A percentile compares a stretch with the other conserved stretches of the same genome.
phyloP scores from a whole-genome alignment of 176 grass and related monocot species.

The Phoenix dactylifera region DNA sequence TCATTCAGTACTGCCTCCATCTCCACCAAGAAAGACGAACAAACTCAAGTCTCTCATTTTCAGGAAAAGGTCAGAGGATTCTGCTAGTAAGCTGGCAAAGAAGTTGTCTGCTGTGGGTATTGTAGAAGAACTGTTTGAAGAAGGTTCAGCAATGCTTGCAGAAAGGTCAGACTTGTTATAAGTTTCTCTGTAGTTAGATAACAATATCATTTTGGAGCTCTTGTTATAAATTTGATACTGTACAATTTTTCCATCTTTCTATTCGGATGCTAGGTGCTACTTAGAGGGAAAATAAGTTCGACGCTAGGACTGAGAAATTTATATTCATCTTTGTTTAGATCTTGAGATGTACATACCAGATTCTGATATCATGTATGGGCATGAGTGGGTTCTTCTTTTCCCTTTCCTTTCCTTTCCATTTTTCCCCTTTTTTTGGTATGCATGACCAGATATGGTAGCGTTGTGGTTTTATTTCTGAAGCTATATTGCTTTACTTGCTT shows the following conservation, averaged over 20 bases:
- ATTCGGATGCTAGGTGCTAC: background rate
- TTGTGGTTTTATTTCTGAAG: no score
- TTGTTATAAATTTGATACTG: background rate
- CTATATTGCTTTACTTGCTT: no score
- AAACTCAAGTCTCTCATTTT: conserved; percentile 72
- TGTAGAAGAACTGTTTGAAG: conserved; percentile 87
- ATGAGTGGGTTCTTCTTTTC: background rate
- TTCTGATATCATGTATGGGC: background rate
- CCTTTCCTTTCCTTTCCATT: background rate
- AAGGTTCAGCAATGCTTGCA: conserved; percentile 92
- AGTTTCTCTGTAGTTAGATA: no score
- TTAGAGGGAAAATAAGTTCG: background rate
- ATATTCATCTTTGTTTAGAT: background rate
- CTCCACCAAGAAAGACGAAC: conserved; percentile 73
- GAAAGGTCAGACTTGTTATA: conserved; percentile 46
- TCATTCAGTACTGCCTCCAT: conserved; percentile 44
- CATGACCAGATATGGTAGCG: no score
- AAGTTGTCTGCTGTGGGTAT: conserved; percentile 54
- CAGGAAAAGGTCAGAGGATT: conserved; percentile 55
- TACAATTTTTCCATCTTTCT: background rate
- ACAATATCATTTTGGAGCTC: no score
- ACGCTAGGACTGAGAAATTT: background rate
- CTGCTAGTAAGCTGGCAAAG: conserved; percentile 62
- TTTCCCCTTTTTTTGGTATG: background rate
- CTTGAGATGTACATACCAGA: background rate